Evolutionary conservation across 2,329 filamentous ascomycete genomes (phyloP).

Genomic region (Alternaria sp.): DNA sequence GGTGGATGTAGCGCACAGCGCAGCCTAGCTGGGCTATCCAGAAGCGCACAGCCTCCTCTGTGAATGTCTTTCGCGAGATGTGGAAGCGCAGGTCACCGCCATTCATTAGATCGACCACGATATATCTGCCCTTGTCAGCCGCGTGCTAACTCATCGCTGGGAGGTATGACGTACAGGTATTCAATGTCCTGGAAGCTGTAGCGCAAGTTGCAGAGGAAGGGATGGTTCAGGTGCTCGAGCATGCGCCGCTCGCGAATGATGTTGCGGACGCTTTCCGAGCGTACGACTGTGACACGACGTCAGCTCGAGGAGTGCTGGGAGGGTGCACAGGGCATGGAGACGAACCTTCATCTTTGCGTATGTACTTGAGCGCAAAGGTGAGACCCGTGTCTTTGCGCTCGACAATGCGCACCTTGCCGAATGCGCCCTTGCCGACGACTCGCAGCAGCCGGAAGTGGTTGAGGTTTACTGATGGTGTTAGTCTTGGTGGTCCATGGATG

Average conservation of each 20-base stretch:
- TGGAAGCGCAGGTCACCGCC: constrained; percentile 96
- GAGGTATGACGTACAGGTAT: constrained; percentile 76
- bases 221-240: constrained; percentile 97
- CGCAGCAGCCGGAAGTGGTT: constrained; percentile 95
- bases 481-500: background rate
- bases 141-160: background rate
- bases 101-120: constrained; percentile 98
- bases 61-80: constrained; percentile 97
- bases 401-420: constrained; percentile 98
- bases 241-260: constrained; percentile 97
- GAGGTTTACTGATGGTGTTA: constrained; percentile 74
- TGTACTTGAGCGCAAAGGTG: constrained; percentile 97
- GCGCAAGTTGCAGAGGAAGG: constrained; percentile 96
- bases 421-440: constrained; percentile 96
- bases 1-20: constrained; percentile 68
- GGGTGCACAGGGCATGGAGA: constrained; percentile 16
- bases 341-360: constrained; percentile 95
- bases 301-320: constrained; percentile 21
- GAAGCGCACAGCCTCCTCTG: constrained; percentile 93
- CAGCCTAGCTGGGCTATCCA: constrained; percentile 96
- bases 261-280: constrained; percentile 96
- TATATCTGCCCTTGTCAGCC: constrained; percentile 63
- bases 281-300: constrained; percentile 72
- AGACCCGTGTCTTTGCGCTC: constrained; percentile 94
- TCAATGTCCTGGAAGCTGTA: constrained; percentile 99